Conservation (phyloP, 2,329 filamentous ascomycete species). For the Ceratocystiopsis sp. region DNA sequence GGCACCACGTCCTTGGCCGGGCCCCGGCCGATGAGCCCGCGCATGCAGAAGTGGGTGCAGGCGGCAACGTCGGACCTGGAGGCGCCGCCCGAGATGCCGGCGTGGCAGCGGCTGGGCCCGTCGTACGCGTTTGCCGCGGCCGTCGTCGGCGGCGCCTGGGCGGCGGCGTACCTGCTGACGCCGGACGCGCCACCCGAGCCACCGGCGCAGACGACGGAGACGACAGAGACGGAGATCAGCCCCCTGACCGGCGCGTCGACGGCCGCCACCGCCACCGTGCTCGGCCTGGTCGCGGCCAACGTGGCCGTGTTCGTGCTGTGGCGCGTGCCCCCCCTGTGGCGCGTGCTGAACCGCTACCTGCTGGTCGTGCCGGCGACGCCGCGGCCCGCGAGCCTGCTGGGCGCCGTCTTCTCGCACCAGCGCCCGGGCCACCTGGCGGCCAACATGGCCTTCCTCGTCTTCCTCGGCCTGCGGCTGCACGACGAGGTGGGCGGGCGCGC, state of each 20-base stretch:
- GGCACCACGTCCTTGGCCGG: too few species aligned
- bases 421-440: conserved; percentile 37
- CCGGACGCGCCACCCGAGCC: conserved; percentile 31
- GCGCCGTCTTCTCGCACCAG: conserved; percentile 54
- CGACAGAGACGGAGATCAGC: conserved; percentile 17
- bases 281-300: conserved; percentile 43
- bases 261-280: conserved; percentile 47
- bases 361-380: conserved; percentile 48
- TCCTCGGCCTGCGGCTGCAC: conserved; percentile 50
- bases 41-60: conserved; percentile 24
- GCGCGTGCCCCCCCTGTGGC: conserved; percentile 49
- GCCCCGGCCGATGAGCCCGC: conserved; percentile 17
- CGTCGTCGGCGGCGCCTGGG: conserved; percentile 23
- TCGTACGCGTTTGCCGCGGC: conserved; percentile 30
- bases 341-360: conserved; percentile 50
- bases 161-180: conserved; percentile 20
- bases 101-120: conserved; percentile 38
- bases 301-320: conserved; percentile 37
- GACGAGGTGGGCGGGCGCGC: conserved; percentile 55
- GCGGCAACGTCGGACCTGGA: conserved; percentile 32
- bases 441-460: conserved; percentile 50
- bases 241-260: conserved; percentile 44
- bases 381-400: conserved; percentile 41
- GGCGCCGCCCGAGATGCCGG: conserved; percentile 31
- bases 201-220: too few species aligned